These are phyloP conservation scores for Perkinsus marinus DNA, from an alignment of 169 alveolate species.

Conservation along the genomic window DNA sequence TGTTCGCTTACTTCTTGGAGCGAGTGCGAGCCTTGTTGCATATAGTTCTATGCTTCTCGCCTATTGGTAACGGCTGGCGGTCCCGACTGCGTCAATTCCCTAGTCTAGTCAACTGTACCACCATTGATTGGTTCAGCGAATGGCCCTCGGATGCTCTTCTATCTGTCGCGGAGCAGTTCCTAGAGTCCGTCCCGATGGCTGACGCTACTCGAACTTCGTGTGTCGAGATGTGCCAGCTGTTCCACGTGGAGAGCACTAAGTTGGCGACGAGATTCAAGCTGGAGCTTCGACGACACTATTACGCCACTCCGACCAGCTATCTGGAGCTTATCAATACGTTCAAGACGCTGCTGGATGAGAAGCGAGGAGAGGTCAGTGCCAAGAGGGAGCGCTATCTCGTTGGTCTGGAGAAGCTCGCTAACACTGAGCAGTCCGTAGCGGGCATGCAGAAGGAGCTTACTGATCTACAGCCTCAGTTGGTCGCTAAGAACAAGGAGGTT, in stretches of 20 bases:
- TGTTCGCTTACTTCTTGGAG: slow-evolving; percentile 73
- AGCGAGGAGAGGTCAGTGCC: slow-evolving; percentile 58
- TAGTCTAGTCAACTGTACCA: slow-evolving; percentile 34
- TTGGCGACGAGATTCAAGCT: slow-evolving; percentile 54
- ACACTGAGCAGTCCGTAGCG: slow-evolving; percentile 66
- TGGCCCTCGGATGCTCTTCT: slow-evolving; percentile 83
- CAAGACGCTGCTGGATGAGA: slow-evolving; percentile 56
- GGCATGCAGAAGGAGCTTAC: slow-evolving; percentile 69
- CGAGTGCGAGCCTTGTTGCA: slow-evolving; percentile 69
- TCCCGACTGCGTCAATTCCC: slow-evolving; percentile 42
- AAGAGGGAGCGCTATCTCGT: slow-evolving; percentile 59
- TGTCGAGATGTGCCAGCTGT: slow-evolving; percentile 59
- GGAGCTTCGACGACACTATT: slow-evolving; percentile 58
- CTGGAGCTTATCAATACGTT: slow-evolving; percentile 69
- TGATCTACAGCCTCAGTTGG: slow-evolving; percentile 67
- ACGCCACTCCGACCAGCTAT: slow-evolving; percentile 77
- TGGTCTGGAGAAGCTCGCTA: slow-evolving; percentile 61
- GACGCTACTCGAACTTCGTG: slow-evolving; percentile 42
- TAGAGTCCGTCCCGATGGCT: slow-evolving; percentile 50
- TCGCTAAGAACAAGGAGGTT: slow-evolving; percentile 28
- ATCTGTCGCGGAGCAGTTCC: slow-evolving; percentile 67
- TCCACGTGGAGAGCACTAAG: slow-evolving; percentile 55
- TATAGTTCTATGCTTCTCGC: slow-evolving; percentile 80
- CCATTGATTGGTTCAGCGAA: slow-evolving; percentile 75
- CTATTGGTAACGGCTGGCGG: slow-evolving; percentile 68